Evolutionary conservation across 2,329 filamentous ascomycete genomes (phyloP).

Genomic region (Rutstroemia sp.): DNA sequence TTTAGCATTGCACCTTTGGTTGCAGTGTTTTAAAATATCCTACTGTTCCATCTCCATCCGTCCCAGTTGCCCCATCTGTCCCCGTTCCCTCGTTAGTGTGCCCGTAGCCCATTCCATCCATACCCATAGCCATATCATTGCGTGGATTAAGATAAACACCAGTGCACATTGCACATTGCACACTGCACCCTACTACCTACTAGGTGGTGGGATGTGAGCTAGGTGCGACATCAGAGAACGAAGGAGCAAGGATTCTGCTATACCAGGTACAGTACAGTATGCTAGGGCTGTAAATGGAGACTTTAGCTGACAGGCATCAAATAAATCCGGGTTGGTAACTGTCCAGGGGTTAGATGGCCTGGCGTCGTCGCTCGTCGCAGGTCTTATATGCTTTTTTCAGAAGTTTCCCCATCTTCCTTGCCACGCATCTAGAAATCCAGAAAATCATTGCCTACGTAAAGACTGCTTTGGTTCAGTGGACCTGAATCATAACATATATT

Average conservation of each 20-base stretch:
- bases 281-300: conserved; percentile 24
- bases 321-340: conserved; percentile 18
- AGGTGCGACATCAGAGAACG: conserved; percentile 17
- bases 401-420: conserved; percentile 16
- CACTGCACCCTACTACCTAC: not conserved
- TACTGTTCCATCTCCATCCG: no score
- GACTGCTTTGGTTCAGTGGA: not conserved
- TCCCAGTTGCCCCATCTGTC: no score
- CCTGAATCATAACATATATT: not conserved
- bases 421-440: conserved; percentile 5
- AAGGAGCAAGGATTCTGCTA: conserved; percentile 16
- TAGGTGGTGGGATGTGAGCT: conserved; percentile 3
- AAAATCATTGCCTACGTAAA: conserved; percentile 6
- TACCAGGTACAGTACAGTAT: conserved; percentile 4
- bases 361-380: conserved; percentile 28
- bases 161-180: not conserved
- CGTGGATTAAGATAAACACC: conserved; percentile 2
- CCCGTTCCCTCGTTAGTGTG: no score
- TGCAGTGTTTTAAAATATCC: not conserved
- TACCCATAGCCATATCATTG: no score
- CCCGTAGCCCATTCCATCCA: no score
- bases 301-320: conserved; percentile 26
- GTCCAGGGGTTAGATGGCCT: conserved; percentile 21
- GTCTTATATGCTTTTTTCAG: conserved; percentile 17
- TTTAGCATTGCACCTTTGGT: not conserved